phyloP scores from a whole-genome alignment of 2,329 filamentous ascomycete genomes.

The Aspergillus oerlinghausenensis region DNA sequence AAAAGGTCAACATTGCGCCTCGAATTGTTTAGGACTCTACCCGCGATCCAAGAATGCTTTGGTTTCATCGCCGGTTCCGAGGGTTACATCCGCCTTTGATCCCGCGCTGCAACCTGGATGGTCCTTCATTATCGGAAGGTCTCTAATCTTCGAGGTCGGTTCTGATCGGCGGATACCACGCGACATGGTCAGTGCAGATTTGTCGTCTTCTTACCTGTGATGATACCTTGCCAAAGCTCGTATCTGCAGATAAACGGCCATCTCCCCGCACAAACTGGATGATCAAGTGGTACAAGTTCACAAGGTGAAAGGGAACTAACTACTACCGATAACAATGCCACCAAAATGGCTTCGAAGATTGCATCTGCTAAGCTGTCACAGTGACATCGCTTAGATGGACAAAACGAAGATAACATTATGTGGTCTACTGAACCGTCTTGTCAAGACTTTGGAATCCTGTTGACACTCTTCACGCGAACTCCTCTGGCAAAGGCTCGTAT shows the following conservation, averaged over 20 bases:
- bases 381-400: neutral
- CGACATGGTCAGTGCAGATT: neutral
- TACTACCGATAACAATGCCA: neutral
- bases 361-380: neutral
- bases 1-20: neutral
- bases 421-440: neutral
- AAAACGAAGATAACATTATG: neutral
- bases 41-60: conserved; percentile 7
- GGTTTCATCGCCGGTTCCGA: conserved; percentile 8
- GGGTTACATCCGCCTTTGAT: conserved; percentile 7
- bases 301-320: neutral
- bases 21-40: neutral
- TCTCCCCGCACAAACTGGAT: neutral
- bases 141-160: neutral
- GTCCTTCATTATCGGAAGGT: neutral
- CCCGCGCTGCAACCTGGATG: neutral
- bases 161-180: neutral
- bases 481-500: no score
- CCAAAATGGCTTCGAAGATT: neutral
- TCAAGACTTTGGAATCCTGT: no score
- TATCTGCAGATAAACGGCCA: neutral
- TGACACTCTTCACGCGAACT: no score
- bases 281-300: neutral
- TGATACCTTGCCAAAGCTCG: neutral
- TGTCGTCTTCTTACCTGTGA: neutral